Conservation (phyloP, 176 grass and related monocot genomes). For the Lolium perenne region DNA sequence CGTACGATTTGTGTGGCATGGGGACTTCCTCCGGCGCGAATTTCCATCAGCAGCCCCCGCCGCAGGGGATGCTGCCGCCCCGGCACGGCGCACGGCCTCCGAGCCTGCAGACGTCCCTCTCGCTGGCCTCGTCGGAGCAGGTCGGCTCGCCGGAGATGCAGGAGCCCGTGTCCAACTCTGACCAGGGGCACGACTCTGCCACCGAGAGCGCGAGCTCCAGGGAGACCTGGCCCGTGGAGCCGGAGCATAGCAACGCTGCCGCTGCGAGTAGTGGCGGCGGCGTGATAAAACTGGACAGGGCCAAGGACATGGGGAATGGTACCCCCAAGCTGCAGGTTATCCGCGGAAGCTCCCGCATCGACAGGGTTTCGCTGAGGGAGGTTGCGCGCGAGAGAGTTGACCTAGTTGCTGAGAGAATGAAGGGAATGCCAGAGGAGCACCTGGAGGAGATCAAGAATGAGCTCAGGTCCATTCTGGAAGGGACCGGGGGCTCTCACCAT, state of each 20-base stretch:
- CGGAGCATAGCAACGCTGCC: constrained; percentile 54
- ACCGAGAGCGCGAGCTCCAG: constrained; percentile 92
- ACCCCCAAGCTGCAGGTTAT: constrained; percentile 62
- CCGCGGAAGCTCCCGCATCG: constrained; percentile 42
- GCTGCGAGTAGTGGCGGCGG: not conserved
- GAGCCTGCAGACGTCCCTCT: constrained; percentile 80
- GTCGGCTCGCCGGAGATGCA: constrained; percentile 84
- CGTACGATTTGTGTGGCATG: constrained; percentile 48
- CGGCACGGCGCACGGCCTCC: constrained; percentile 54
- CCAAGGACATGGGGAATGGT: constrained; percentile 69
- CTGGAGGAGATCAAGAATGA: constrained; percentile 80
- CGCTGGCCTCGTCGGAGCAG: constrained; percentile 79
- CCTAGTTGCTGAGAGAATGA: constrained; percentile 80
- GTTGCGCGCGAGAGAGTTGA: constrained; percentile 86
- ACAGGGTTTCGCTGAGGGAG: constrained; percentile 67
- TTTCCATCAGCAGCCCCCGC: constrained; percentile 66
- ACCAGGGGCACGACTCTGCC: constrained; percentile 80
- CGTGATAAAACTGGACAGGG: constrained; percentile 60
- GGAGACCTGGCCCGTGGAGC: constrained; percentile 84
- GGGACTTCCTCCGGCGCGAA: constrained; percentile 80
- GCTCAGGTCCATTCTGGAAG: constrained; percentile 85
- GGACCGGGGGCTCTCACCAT: constrained; percentile 77
- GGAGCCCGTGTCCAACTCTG: constrained; percentile 80
- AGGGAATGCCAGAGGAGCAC: constrained; percentile 77
- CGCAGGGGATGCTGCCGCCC: constrained; percentile 63